Conservation (phyloP, 495 filamentous ascomycete species). For the Aspergillus homomorphus region DNA sequence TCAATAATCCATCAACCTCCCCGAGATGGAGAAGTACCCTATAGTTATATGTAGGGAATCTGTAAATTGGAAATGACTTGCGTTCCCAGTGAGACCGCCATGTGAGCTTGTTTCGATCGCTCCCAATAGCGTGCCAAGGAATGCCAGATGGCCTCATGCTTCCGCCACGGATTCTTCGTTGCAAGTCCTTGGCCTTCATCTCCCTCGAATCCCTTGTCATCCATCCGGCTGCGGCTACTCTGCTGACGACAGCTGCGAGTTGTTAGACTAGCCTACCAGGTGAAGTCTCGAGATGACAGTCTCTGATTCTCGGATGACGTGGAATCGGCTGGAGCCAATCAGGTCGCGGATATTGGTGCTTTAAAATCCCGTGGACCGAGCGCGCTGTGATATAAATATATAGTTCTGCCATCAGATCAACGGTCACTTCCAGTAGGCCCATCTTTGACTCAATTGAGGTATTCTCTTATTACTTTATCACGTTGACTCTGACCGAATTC, state of each 20-base stretch:
- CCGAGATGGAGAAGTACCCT: neutral
- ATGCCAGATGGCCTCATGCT: conserved; percentile 42
- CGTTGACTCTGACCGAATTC: too few species aligned
- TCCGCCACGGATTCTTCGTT: conserved; percentile 14
- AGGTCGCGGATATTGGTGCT: conserved; percentile 6
- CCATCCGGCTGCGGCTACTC: neutral
- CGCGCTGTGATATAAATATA: neutral
- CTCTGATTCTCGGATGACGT: conserved; percentile 6
- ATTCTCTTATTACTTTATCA: too few species aligned
- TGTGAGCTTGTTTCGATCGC: conserved; percentile 17
- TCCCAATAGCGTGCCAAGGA: conserved; percentile 33
- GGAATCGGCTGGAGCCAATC: conserved; percentile 7
- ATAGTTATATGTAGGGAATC: neutral
- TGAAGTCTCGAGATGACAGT: neutral
- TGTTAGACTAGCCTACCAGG: neutral
- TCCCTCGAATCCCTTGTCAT: neutral
- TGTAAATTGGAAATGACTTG: neutral
- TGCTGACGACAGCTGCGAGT: neutral
- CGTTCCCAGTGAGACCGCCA: neutral
- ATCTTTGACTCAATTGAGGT: too few species aligned
- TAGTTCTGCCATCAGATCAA: neutral
- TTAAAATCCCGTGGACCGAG: neutral
- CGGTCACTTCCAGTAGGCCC: too few species aligned
- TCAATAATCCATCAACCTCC: neutral
- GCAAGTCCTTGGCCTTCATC: neutral